These are phyloP conservation scores for Metarhizium rileyi DNA, from an alignment of 2,329 filamentous ascomycete species.

Conservation along the genomic window DNA sequence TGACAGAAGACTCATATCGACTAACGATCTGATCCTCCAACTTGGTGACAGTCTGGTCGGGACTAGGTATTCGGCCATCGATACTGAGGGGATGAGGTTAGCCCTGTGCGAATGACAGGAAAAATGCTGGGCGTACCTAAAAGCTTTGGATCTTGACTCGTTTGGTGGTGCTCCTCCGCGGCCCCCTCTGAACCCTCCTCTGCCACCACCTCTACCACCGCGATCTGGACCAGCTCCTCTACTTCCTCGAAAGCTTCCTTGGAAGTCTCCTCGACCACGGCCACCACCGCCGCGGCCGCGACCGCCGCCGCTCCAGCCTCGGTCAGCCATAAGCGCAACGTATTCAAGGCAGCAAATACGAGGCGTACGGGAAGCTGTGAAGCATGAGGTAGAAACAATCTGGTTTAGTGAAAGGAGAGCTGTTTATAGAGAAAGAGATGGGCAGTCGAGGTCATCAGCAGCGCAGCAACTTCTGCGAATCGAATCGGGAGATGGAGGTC, in stretches of 20 bases:
- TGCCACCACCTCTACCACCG: constrained; percentile 6
- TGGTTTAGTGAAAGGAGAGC: neutral
- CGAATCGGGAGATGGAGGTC: no score
- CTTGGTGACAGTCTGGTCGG: constrained; percentile 18
- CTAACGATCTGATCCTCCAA: constrained; percentile 33
- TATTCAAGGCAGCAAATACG: neutral
- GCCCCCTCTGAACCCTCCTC: constrained; percentile 7
- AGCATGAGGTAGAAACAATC: no score
- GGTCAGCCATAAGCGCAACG: constrained; percentile 16
- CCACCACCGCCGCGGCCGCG: constrained; percentile 9
- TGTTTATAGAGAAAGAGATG: neutral
- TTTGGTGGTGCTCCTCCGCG: constrained; percentile 15
- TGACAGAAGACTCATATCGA: constrained; percentile 17
- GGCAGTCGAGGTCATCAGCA: neutral
- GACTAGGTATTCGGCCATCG: constrained; percentile 10
- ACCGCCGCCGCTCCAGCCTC: constrained; percentile 15
- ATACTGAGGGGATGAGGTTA: constrained; percentile 12
- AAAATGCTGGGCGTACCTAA: constrained; percentile 9
- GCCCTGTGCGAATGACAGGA: neutral
- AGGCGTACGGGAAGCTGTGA: neutral
- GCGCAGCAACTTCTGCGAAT: neutral
- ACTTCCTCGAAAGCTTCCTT: constrained; percentile 10
- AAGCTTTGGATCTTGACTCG: constrained; percentile 11
- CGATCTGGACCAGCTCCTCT: constrained; percentile 9
- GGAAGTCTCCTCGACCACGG: constrained; percentile 9